Evolutionary conservation across 2,329 filamentous ascomycete genomes (phyloP).

Genomic region (Colletotrichum caudatum): DNA sequence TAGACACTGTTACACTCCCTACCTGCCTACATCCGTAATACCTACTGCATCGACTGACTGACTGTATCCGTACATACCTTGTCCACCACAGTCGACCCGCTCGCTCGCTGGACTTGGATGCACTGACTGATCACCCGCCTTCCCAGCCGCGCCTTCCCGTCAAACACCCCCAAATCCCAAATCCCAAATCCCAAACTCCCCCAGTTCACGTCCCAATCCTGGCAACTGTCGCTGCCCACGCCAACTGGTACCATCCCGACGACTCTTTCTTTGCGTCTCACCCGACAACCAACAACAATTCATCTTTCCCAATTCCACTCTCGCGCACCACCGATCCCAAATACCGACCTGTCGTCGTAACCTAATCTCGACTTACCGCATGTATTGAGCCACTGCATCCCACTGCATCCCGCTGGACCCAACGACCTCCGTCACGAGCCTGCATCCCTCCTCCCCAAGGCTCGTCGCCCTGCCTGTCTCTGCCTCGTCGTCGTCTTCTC

Average conservation of each 20-base stretch:
- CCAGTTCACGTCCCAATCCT: slow-evolving; percentile 30
- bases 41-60: too few species aligned
- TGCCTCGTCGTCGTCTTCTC: slow-evolving; percentile 47
- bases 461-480: slow-evolving; percentile 39
- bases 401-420: too few species aligned
- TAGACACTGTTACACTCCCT: too few species aligned
- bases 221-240: slow-evolving; percentile 34
- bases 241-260: slow-evolving; percentile 39
- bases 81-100: background rate
- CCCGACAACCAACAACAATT: slow-evolving; percentile 18
- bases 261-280: slow-evolving; percentile 30
- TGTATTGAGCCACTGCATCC: slow-evolving; percentile 35
- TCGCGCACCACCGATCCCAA: background rate
- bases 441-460: slow-evolving; percentile 43
- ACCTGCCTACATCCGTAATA: too few species aligned
- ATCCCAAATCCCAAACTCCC: slow-evolving; percentile 12
- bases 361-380: slow-evolving; percentile 24
- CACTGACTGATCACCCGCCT: slow-evolving; percentile 35
- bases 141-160: slow-evolving; percentile 13
- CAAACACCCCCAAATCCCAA: slow-evolving; percentile 15
- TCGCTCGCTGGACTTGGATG: slow-evolving; percentile 11
- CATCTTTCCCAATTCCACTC: slow-evolving; percentile 17
- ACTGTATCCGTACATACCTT: too few species aligned
- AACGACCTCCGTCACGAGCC: slow-evolving; percentile 44
- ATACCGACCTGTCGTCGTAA: slow-evolving; percentile 1